phyloP scores from a whole-genome alignment of 352 stramenopile species.

The Achlya hypogyna region DNA sequence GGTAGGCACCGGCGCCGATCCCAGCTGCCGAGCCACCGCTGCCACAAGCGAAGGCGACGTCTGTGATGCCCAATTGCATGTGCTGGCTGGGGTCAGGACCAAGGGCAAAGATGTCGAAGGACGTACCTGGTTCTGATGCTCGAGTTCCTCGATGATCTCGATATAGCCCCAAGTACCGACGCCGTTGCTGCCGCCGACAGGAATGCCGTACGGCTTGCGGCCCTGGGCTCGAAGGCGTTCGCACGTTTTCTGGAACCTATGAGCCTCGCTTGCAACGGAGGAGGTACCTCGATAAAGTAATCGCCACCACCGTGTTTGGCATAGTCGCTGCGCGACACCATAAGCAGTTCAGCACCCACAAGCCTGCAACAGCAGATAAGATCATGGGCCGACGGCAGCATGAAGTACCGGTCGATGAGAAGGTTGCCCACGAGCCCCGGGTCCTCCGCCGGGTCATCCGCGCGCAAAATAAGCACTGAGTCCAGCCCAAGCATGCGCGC shows the following conservation, averaged over 20 bases:
- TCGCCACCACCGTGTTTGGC: slow-evolving; percentile 60
- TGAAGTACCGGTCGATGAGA: slow-evolving; percentile 46
- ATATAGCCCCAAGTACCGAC: slow-evolving; percentile 92
- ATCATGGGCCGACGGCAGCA: slow-evolving; percentile 9
- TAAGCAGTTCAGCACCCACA: slow-evolving; percentile 59
- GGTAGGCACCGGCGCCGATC: slow-evolving; percentile 58
- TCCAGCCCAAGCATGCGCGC: slow-evolving; percentile 86
- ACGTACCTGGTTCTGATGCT: slow-evolving; percentile 53
- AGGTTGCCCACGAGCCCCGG: slow-evolving; percentile 65
- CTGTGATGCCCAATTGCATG: slow-evolving; percentile 44
- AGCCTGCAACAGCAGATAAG: slow-evolving; percentile 28
- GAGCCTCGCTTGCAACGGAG: not conserved
- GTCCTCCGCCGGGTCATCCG: slow-evolving; percentile 62
- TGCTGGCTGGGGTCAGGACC: slow-evolving; percentile 22
- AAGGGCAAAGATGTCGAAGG: not conserved
- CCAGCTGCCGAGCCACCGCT: slow-evolving; percentile 72
- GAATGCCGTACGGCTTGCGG: slow-evolving; percentile 69
- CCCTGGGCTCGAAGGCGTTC: slow-evolving; percentile 45
- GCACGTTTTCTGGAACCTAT: slow-evolving; percentile 35
- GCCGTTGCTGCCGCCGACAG: slow-evolving; percentile 85
- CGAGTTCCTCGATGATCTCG: slow-evolving; percentile 84
- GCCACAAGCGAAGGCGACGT: slow-evolving; percentile 80
- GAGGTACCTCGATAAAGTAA: slow-evolving; percentile 62
- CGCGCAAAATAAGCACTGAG: slow-evolving; percentile 85
- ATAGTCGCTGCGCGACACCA: slow-evolving; percentile 77